Base-by-base conservation (phyloP, 352 stramenopile species). In the Globisporangium perplexum region DNA sequence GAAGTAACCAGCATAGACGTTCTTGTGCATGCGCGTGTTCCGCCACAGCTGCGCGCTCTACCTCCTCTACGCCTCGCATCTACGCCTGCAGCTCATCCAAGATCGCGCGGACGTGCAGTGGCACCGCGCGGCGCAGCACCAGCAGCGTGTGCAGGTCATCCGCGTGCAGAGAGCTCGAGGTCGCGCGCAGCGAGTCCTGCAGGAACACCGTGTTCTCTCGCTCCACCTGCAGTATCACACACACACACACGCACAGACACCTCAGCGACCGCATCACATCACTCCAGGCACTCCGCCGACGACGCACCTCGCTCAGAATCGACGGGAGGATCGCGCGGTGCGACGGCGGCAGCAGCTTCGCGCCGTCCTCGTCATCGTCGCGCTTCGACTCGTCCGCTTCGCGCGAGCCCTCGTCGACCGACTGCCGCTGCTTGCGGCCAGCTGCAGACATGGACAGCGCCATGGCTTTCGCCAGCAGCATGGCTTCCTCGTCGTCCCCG, bases 401-500 rank as follows among this genome's bases (percentile, higher is more conserved):
- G 56, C 76, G 78, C 23, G 51, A 61, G 50, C 80, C n/a, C n/a
- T n/a, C 72, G 6, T 77, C 74, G 0, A 35, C 60, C 30, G 43
- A 49, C 6, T 54, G 36, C 7, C 80, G 74, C 41, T 72, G 74
- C 41, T 72, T 72, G 30, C 82, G 66, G 12, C 72, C 71, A 0
- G 77, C 77, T 22, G 83, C 78, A 28, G 85, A 90, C 85, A 95
- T 95, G 14, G 85, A 95, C 49, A 95, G 50, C 23, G 83, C 81
- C 85, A 95, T 95, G 12, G 85, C 85, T 47, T 95, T 93, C 0
- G 85, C 85, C 7, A 95, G 62, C 39, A 95, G 58, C 82, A 95
- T 93, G 2, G 85, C 77, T 57, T 95, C 85, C 17, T 95, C 81
- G 28, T 93, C 77, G 20, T 79, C 77, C 5, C 57, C 60, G 15